Conservation (phyloP, 192 early-diverging fungal species). For the Linderina pennispora region DNA sequence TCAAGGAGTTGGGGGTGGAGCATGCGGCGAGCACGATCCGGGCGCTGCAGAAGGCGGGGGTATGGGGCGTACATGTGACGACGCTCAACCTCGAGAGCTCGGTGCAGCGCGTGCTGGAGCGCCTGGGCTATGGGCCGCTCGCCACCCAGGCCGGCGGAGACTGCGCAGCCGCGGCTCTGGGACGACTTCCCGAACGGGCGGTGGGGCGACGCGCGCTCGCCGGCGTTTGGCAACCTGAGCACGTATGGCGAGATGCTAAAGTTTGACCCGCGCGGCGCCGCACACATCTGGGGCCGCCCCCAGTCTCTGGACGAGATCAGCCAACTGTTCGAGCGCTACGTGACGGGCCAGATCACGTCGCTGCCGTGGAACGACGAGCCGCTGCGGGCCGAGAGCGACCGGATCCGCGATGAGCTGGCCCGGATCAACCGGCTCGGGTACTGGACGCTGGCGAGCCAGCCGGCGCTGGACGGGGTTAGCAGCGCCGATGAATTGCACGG, state of each 20-base stretch:
- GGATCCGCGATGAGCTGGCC: slow-evolving; percentile 63
- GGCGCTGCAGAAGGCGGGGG: slow-evolving; percentile 50
- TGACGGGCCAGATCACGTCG: slow-evolving; percentile 59
- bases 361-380: slow-evolving; percentile 92
- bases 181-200: slow-evolving; percentile 99
- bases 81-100: slow-evolving; percentile 89
- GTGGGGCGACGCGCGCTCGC: slow-evolving; percentile 96
- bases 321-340: slow-evolving; percentile 73
- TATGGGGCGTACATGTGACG: slow-evolving; percentile 84
- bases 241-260: slow-evolving; percentile 83
- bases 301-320: slow-evolving; percentile 54
- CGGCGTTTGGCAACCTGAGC: slow-evolving; percentile 72
- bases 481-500: slow-evolving; percentile 74
- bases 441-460: slow-evolving; percentile 95
- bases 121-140: slow-evolving; percentile 36
- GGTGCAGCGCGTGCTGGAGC: slow-evolving; percentile 76
- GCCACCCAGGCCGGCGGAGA: neutral
- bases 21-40: slow-evolving; percentile 73
- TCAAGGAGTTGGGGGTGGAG: slow-evolving; percentile 88
- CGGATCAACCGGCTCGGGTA: slow-evolving; percentile 72
- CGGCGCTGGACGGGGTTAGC: slow-evolving; percentile 82
- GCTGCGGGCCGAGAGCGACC: slow-evolving; percentile 62
- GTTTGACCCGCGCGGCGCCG: slow-evolving; percentile 56
- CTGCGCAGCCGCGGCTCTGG: slow-evolving; percentile 41
- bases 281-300: slow-evolving; percentile 77